These are phyloP conservation scores for Rubroshorea leprosula DNA, from an alignment of 345 rosid genomes.

Conservation along the genomic window DNA sequence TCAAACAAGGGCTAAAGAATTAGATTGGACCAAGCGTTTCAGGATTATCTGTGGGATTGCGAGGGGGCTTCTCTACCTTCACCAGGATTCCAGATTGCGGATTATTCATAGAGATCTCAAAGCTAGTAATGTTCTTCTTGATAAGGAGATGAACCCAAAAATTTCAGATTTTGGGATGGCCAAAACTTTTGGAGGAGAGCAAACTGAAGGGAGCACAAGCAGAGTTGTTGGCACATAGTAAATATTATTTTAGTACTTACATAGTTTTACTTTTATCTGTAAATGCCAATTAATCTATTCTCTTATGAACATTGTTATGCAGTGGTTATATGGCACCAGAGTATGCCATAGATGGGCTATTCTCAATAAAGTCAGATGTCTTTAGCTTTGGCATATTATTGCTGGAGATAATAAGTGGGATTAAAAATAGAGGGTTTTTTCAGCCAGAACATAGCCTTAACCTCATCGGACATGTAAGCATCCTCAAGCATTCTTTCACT, in stretches of 20 bases:
- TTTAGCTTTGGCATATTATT: constrained; percentile 46
- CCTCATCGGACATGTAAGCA: constrained; percentile 38
- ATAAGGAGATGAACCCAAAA: constrained; percentile 10
- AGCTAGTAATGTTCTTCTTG: constrained; percentile 18
- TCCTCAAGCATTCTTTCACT: neutral
- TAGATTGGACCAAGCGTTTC: constrained; percentile 11
- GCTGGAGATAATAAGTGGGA: constrained; percentile 39
- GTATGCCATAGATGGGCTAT: constrained; percentile 41
- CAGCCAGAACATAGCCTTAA: constrained; percentile 23
- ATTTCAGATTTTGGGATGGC: constrained; percentile 19
- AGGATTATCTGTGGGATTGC: constrained; percentile 8
- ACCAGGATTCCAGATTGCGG: constrained; percentile 15
- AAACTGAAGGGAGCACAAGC: constrained; percentile 11
- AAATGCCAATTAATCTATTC: neutral
- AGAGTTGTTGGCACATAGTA: constrained; percentile 20
- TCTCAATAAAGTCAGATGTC: constrained; percentile 41
- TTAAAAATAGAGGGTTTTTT: constrained; percentile 33
- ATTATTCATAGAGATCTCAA: constrained; percentile 18
- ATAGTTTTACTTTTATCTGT: too few relatives aligned
- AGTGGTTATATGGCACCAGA: constrained; percentile 56
- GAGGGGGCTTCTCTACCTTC: constrained; percentile 15
- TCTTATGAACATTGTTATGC: neutral
- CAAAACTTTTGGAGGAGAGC: constrained; percentile 14
- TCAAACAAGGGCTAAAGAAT: neutral
- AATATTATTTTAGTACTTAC: neutral